Percentiles rank a stretch among this genome's conserved stretches.
These are phyloP conservation scores for Pseudocercospora eumusae DNA, from an alignment of 2,329 filamentous ascomycete species.

Conservation along the genomic window DNA sequence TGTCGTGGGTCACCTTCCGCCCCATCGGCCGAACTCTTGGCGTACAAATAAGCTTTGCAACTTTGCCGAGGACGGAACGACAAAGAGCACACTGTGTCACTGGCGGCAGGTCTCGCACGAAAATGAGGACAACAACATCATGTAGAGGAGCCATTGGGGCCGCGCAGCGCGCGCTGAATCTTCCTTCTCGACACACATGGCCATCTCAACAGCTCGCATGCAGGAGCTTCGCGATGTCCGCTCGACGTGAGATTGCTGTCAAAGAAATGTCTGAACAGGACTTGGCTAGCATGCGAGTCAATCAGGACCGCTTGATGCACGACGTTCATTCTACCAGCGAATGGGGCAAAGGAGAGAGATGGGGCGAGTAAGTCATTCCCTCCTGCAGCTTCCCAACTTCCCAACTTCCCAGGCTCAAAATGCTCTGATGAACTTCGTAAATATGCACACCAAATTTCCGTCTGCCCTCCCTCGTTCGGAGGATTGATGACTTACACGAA, in stretches of 20 bases:
- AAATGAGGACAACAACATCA: conserved; percentile 14
- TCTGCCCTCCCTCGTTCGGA: conserved; percentile 20
- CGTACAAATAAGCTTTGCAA: neutral
- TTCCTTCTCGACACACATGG: too few species aligned
- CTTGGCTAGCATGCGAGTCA: conserved; percentile 57
- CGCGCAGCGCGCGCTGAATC: neutral
- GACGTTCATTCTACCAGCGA: conserved; percentile 66
- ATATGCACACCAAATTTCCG: conserved; percentile 28
- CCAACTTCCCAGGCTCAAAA: too few species aligned
- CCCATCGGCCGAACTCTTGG: neutral
- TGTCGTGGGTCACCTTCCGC: neutral
- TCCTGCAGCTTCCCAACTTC: conserved; percentile 14
- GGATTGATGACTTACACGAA: conserved; percentile 23
- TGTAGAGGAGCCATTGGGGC: conserved; percentile 14
- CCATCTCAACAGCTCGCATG: neutral
- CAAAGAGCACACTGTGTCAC: conserved; percentile 1
- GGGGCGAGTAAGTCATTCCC: conserved; percentile 61
- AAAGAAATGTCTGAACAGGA: conserved; percentile 55
- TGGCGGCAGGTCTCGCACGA: conserved; percentile 10
- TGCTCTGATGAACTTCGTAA: conserved; percentile 26
- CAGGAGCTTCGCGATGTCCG: conserved; percentile 38
- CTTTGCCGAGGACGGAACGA: conserved; percentile 8
- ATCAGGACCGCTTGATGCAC: conserved; percentile 61
- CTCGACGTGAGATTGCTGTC: conserved; percentile 43
- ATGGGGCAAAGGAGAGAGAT: conserved; percentile 66